phyloP scores from a whole-genome alignment of 768 basidiomycete species.

The Kwoniella heveanensis region DNA sequence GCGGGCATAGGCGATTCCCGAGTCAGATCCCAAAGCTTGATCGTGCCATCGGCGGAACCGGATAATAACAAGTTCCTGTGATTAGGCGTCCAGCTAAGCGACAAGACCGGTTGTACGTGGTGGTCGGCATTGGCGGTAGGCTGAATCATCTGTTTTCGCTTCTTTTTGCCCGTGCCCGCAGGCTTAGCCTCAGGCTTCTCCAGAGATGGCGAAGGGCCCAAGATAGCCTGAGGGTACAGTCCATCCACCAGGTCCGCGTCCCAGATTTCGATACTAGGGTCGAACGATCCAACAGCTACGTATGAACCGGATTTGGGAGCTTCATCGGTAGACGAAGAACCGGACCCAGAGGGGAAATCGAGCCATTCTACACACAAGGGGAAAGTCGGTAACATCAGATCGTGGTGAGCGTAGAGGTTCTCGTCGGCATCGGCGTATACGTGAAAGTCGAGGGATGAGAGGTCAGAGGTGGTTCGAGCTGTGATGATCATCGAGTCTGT shows the following conservation, averaged over 20 bases:
- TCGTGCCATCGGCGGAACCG: slow-evolving; percentile 89
- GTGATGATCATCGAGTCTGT: slow-evolving; percentile 89
- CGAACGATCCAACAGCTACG: slow-evolving; percentile 93
- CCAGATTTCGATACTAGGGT: slow-evolving; percentile 99
- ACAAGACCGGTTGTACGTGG: slow-evolving; percentile 93
- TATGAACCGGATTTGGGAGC: slow-evolving; percentile 71
- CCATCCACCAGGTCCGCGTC: slow-evolving; percentile 89
- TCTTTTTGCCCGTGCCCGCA: slow-evolving; percentile 90
- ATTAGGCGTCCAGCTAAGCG: slow-evolving; percentile 84
- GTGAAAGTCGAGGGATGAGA: slow-evolving; percentile 93
- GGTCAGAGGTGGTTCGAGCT: slow-evolving; percentile 94
- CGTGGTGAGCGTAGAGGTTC: slow-evolving; percentile 93
- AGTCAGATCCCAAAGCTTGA: slow-evolving; percentile 95
- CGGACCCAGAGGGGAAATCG: slow-evolving; percentile 68
- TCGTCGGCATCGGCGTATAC: slow-evolving; percentile 77
- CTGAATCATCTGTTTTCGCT: slow-evolving; percentile 80
- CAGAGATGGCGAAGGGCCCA: slow-evolving; percentile 70
- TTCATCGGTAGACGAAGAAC: slow-evolving; percentile 23
- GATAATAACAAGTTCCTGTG: slow-evolving; percentile 90
- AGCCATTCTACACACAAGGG: slow-evolving; percentile 99
- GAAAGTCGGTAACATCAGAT: slow-evolving; percentile 94
- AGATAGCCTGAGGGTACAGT: slow-evolving; percentile 87
- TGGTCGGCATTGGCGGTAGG: slow-evolving; percentile 66
- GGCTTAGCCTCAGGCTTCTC: slow-evolving; percentile 52
- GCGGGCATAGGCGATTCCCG: slow-evolving; percentile 65